A percentile compares a stretch with the other conserved stretches of the same genome.
phyloP scores from a whole-genome alignment of 768 basidiomycete genomes.

The Lactarius sp. region DNA sequence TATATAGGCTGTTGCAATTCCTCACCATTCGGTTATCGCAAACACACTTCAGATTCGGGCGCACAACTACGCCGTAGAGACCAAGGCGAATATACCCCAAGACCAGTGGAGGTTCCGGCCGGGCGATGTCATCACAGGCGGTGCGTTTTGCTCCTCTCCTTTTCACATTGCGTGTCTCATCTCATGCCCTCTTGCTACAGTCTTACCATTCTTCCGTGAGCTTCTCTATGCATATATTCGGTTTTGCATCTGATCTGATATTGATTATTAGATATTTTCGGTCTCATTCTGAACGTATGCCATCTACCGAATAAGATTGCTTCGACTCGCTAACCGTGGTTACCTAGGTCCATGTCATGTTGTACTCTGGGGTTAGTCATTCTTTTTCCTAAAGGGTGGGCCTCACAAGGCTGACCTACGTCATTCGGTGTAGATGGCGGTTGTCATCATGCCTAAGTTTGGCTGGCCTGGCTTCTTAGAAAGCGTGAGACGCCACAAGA shows the following conservation, averaged over 20 bases:
- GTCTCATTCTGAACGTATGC: constrained; percentile 29
- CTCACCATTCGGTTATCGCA: constrained; percentile 58
- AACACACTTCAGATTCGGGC: constrained; percentile 36
- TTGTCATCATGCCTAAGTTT: constrained; percentile 36
- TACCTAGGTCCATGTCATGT: constrained; percentile 29
- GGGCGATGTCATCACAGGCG: constrained; percentile 56
- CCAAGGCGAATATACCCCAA: constrained; percentile 32
- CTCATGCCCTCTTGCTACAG: constrained; percentile 19
- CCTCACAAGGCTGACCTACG: background rate
- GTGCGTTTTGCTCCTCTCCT: constrained; percentile 33
- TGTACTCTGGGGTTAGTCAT: constrained; percentile 29
- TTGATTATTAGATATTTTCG: constrained; percentile 43
- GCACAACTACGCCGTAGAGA: constrained; percentile 27
- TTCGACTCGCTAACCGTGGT: background rate
- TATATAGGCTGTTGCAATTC: constrained; percentile 55
- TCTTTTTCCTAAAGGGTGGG: background rate
- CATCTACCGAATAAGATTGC: background rate
- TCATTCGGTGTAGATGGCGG: constrained; percentile 25
- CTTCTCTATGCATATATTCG: background rate
- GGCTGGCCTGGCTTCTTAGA: constrained; percentile 33
- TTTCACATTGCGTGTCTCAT: background rate
- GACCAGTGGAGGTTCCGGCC: constrained; percentile 42
- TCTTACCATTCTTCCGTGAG: constrained; percentile 32
- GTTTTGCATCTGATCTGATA: background rate
- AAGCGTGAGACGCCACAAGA: constrained; percentile 33